Evolutionary conservation across 768 basidiomycete genomes (phyloP).

Genomic region (Kwoniella botswanensis): DNA sequence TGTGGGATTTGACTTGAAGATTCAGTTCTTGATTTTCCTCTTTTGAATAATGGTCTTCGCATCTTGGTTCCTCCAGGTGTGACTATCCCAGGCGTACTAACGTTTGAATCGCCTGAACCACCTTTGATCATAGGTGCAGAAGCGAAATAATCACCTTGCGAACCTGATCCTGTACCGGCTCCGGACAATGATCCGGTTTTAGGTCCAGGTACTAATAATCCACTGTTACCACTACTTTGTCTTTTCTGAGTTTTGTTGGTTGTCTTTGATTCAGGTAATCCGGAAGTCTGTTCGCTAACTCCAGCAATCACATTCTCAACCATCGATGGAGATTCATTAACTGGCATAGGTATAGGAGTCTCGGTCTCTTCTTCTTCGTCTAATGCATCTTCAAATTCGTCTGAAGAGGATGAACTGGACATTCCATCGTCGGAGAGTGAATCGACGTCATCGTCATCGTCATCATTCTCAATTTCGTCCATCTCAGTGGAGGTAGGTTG

Average conservation of each 20-base stretch:
- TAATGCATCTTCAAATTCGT: slow-evolving; percentile 45
- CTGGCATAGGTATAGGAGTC: slow-evolving; percentile 10
- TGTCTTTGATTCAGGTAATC: slow-evolving; percentile 18
- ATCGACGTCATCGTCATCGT: slow-evolving; percentile 62
- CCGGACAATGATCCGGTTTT: slow-evolving; percentile 28
- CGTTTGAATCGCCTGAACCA: slow-evolving; percentile 14
- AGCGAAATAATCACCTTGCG: slow-evolving; percentile 35
- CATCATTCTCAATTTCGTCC: slow-evolving; percentile 33
- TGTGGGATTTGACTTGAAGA: slow-evolving; percentile 25
- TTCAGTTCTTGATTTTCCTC: slow-evolving; percentile 24
- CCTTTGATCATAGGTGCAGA: background rate
- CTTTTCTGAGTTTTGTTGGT: slow-evolving; percentile 22
- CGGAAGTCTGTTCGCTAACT: slow-evolving; percentile 20
- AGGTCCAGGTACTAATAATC: slow-evolving; percentile 26
- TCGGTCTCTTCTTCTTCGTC: slow-evolving; percentile 39
- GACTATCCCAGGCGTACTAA: slow-evolving; percentile 24
- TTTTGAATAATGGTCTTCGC: slow-evolving; percentile 35
- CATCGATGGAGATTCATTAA: slow-evolving; percentile 23
- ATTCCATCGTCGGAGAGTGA: slow-evolving; percentile 45
- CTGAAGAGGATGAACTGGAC: slow-evolving; percentile 43
- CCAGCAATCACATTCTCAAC: slow-evolving; percentile 17
- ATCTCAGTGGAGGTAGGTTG: background rate
- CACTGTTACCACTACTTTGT: slow-evolving; percentile 30
- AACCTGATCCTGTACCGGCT: slow-evolving; percentile 8
- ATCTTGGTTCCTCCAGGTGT: slow-evolving; percentile 45